Base-by-base conservation (phyloP, 2,329 filamentous ascomycete species). In the Fusarium multiceps region DNA sequence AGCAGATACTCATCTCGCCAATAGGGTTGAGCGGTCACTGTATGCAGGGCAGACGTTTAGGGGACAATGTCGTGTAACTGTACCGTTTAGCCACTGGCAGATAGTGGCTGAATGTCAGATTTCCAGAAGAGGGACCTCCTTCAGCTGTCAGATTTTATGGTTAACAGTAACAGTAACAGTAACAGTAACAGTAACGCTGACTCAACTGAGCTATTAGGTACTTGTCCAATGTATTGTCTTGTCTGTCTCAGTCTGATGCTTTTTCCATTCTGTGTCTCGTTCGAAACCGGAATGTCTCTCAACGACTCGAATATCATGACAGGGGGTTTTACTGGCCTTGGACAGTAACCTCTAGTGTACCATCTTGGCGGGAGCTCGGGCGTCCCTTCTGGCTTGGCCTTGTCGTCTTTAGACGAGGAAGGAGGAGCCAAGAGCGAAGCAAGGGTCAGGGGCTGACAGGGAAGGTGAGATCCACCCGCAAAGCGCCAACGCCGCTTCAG, bases 401-500 rank as follows among this genome's bases (percentile, higher is more conserved):
- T 46, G 42, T 28, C n/a, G 43, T 47, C 45, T 47, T 27, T 47
- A 47, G 45, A 47, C 45, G 45, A 47, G 45, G 32, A 55, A 32
- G 50, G 13, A 40, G 11, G 59, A 41, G 23, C 61, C 43, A 56
- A 37, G 34, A 65, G 53, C 18, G 16, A 37, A 9, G 30, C 13
- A 37, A 53, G 49, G 69, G 58, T 60, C 68, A 74, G 69, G 72
- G 72, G 68, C 48, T 32, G 37, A 51, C 34, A 37, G 18, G 34
- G 34, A 37, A 37, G 18, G 34, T 51, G 51, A 28, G 49, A 55
- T 58, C 69, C 64, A 69, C 63, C 49, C 59, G 68, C 63, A 69
- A 68, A 59, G 69, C 69, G 72, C 59, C 63, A 59, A 64, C 69
- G 72, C 59, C 64, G 41, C 54, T 55, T 48, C 61, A 55, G 28